Evolutionary conservation across 23 red algal species (phyloP).

Genomic region (Pyropia haitanensis): DNA sequence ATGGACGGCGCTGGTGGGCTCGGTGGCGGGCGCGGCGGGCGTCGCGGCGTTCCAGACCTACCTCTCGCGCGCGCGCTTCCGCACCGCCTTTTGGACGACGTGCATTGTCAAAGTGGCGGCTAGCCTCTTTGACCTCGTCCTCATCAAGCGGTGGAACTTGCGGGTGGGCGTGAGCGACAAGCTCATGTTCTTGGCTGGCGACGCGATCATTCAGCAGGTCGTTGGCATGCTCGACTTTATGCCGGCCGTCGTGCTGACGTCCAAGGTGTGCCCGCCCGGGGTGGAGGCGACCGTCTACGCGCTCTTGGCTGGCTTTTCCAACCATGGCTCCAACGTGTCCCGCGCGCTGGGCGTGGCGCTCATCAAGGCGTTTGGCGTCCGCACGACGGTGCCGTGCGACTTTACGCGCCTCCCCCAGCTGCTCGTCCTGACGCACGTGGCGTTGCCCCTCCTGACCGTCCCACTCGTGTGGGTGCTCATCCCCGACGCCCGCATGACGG

Average conservation of each 20-base stretch:
- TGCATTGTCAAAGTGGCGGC: constrained; percentile 49
- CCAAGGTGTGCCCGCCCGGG: constrained; percentile 56
- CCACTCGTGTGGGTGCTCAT: constrained; percentile 56
- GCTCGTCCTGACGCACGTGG: constrained; percentile 47
- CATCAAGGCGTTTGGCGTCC: constrained; percentile 31
- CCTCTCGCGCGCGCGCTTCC: constrained; percentile 31
- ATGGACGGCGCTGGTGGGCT: constrained; percentile 41
- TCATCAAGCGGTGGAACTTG: constrained; percentile 42
- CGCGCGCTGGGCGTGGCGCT: constrained; percentile 47
- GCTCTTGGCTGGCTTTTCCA: constrained; percentile 39
- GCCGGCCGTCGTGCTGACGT: constrained; percentile 61
- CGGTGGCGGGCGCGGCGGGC: constrained; percentile 34
- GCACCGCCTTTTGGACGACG: constrained; percentile 55
- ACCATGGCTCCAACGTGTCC: constrained; percentile 40
- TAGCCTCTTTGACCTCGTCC: constrained; percentile 36
- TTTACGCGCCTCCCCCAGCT: constrained; percentile 43
- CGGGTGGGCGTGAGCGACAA: constrained; percentile 42
- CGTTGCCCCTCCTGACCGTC: constrained; percentile 34
- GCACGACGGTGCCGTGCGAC: constrained; percentile 41
- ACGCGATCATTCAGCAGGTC: constrained; percentile 50
- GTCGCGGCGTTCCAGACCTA: constrained; percentile 47
- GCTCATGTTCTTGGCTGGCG: constrained; percentile 33
- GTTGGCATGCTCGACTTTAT: constrained; percentile 37
- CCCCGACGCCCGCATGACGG: constrained; percentile 46
- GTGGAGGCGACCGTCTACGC: constrained; percentile 68